A percentile compares a stretch with the other conserved stretches of the same genome.
These are phyloP conservation scores for Jatropha podagrica DNA, from an alignment of 441 rosid species.

Conservation along the genomic window DNA sequence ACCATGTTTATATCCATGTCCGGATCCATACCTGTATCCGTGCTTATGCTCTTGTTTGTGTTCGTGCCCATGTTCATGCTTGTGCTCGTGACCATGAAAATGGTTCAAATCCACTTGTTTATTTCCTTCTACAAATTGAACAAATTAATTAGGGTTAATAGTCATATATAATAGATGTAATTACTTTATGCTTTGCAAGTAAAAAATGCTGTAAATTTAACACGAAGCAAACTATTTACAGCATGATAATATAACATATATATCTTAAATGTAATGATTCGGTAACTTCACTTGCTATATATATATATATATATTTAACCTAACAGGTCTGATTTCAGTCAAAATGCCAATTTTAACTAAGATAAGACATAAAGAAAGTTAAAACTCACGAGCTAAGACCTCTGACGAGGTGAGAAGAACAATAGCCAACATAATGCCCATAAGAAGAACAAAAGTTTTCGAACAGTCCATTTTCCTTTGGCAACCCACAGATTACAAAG, in stretches of 20 bases:
- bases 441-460: constrained; percentile 19
- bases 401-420: constrained; percentile 27
- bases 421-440: constrained; percentile 25
- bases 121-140: not conserved
- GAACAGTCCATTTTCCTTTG: not conserved
- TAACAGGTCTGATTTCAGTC: too few relatives aligned
- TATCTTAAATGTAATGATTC: too few relatives aligned
- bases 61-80: not conserved
- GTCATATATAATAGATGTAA: not conserved
- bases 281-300: too few relatives aligned
- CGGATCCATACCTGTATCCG: not conserved
- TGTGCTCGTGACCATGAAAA: not conserved
- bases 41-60: not conserved
- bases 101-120: not conserved
- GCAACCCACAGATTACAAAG: too few relatives aligned
- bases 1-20: not conserved
- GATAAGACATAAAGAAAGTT: not conserved
- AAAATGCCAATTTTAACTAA: too few relatives aligned
- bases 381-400: constrained; percentile 28
- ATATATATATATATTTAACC: too few relatives aligned
- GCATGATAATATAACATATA: too few relatives aligned
- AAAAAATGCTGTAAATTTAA: too few relatives aligned
- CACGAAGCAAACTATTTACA: too few relatives aligned
- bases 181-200: not conserved
- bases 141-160: not conserved